A percentile compares a stretch with the other conserved stretches of the same genome.
Conservation (phyloP, 345 rosid genomes). For the Barbarea vulgaris region DNA sequence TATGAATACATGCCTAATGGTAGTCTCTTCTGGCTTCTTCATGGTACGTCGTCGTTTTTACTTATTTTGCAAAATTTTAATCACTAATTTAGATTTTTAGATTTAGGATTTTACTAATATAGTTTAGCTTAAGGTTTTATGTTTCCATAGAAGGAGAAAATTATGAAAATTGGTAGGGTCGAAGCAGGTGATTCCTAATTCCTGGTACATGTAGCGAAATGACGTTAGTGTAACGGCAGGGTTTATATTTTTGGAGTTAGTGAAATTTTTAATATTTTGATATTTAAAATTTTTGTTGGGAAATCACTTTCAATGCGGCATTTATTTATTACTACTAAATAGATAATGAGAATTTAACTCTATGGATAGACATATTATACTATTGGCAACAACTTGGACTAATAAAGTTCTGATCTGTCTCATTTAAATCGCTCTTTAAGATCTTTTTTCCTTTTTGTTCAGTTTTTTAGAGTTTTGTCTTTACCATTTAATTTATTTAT, state of each 20-base stretch:
- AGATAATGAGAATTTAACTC: conserved; percentile 16
- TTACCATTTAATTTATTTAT: not conserved
- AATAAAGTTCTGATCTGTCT: conserved; percentile 39
- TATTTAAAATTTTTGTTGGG: not conserved
- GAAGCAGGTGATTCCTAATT: conserved; percentile 26
- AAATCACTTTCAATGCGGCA: conserved; percentile 12
- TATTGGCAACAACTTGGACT: conserved; percentile 32
- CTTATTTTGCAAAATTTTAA: not conserved
- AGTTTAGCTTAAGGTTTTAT: conserved; percentile 21
- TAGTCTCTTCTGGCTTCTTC: conserved; percentile 93
- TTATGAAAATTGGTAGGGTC: conserved; percentile 8
- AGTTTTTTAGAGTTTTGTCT: conserved; percentile 15
- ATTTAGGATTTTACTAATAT: not conserved
- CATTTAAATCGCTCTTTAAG: conserved; percentile 22
- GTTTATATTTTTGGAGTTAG: conserved; percentile 13
- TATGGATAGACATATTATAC: conserved; percentile 19
- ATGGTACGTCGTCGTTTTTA: conserved; percentile 62
- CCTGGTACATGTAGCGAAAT: conserved; percentile 11
- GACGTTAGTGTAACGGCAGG: conserved; percentile 20
- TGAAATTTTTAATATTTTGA: not conserved
- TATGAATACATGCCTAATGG: conserved; percentile 87
- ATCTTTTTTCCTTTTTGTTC: not conserved
- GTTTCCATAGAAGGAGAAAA: conserved; percentile 19
- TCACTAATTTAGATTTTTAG: not conserved
- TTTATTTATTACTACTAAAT: conserved; percentile 24